Evolutionary conservation across 2,329 filamentous ascomycete species (phyloP).

Genomic region (Cladosporium sp.): DNA sequence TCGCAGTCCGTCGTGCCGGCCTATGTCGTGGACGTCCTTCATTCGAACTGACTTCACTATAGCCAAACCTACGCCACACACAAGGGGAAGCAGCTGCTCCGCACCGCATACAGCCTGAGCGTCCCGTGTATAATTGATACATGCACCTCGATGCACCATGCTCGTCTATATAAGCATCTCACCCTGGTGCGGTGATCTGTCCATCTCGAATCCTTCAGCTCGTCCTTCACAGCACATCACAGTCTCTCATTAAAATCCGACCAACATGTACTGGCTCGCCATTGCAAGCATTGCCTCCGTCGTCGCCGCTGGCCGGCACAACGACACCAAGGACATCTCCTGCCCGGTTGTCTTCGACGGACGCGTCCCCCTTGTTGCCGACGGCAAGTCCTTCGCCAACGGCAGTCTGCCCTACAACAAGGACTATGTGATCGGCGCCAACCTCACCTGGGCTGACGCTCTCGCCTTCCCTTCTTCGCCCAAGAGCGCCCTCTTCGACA

Average conservation of each 20-base stretch:
- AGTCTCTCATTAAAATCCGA: neutral
- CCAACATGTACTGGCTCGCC: slow-evolving; percentile 4
- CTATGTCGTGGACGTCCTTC: neutral
- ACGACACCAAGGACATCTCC: slow-evolving; percentile 1
- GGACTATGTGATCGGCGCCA: slow-evolving; percentile 55
- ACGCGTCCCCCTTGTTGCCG: slow-evolving; percentile 46
- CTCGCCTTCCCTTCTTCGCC: slow-evolving; percentile 50
- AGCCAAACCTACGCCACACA: neutral
- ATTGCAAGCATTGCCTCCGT: neutral
- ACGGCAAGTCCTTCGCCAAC: slow-evolving; percentile 46
- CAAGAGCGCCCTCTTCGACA: slow-evolving; percentile 50
- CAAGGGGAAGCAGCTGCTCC: neutral
- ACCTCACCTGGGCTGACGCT: slow-evolving; percentile 55
- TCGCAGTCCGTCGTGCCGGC: neutral
- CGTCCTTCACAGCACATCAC: neutral
- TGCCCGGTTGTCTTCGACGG: slow-evolving; percentile 41
- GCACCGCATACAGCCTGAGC: neutral
- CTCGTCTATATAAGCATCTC: neutral
- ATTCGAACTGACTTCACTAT: neutral
- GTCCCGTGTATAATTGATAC: neutral
- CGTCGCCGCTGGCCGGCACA: neutral
- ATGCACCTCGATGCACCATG: neutral
- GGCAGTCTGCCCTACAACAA: slow-evolving; percentile 53
- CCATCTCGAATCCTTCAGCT: neutral
- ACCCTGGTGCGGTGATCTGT: neutral